A percentile compares a stretch with the other conserved stretches of the same genome.
Evolutionary conservation across 306 rosid species (phyloP).

Genomic region (Glycine tomentella): DNA sequence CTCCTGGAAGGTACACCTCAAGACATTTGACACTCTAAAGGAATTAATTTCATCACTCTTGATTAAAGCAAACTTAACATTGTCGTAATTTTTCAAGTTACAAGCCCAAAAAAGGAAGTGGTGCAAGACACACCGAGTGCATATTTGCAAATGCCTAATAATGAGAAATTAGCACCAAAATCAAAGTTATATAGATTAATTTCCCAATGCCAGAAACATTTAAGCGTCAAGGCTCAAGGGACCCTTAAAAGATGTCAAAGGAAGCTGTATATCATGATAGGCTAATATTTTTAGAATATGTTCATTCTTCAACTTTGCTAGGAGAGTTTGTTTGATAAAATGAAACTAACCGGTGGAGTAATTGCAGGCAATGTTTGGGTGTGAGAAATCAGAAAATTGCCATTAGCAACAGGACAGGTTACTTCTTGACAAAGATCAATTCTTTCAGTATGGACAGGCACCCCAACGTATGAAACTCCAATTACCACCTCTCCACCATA

Average conservation of each 20-base stretch:
- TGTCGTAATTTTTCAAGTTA: not conserved
- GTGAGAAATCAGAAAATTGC: conserved; percentile 77
- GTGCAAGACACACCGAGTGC: not conserved
- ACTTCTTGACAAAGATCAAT: conserved; percentile 63
- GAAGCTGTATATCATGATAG: conserved; percentile 31
- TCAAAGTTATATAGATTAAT: conserved; percentile 23
- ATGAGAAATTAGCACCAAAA: conserved; percentile 24
- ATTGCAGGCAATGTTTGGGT: conserved; percentile 70
- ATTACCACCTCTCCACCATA: conserved; percentile 69
- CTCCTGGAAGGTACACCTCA: conserved; percentile 10
- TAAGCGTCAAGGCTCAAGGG: not conserved
- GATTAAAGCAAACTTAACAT: conserved; percentile 10
- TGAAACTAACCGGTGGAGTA: conserved; percentile 85
- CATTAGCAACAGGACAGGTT: conserved; percentile 66
- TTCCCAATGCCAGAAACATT: conserved; percentile 21
- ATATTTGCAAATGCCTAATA: conserved; percentile 16
- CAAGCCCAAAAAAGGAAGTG: not conserved
- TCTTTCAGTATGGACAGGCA: conserved; percentile 74
- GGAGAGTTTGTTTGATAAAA: conserved; percentile 28
- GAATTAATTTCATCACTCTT: conserved; percentile 15
- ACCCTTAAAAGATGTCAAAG: conserved; percentile 13
- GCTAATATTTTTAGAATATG: conserved; percentile 15
- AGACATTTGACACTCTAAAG: not conserved
- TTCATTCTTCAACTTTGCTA: conserved; percentile 6
- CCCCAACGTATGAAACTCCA: conserved; percentile 71